Conservation (phyloP, 192 early-diverging fungal genomes). For the Umbelopsis sp. region DNA sequence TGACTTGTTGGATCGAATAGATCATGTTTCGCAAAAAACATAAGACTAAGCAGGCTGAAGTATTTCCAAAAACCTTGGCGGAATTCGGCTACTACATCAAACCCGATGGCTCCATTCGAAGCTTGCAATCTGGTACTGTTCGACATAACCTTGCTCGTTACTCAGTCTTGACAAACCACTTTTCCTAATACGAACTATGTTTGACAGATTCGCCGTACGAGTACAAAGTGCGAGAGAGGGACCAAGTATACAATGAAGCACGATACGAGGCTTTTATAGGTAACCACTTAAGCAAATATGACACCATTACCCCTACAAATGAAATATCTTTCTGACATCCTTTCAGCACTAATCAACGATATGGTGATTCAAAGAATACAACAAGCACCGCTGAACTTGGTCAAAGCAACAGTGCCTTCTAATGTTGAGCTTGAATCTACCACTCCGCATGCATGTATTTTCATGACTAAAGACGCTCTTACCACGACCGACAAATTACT, state of each 20-base stretch:
- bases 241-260: slow-evolving; percentile 37
- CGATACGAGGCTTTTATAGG: slow-evolving; percentile 37
- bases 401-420: slow-evolving; percentile 26
- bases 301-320: neutral
- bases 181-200: neutral
- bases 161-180: neutral
- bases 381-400: slow-evolving; percentile 21
- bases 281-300: neutral
- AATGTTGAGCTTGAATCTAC: slow-evolving; percentile 13
- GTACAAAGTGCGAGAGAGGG: slow-evolving; percentile 28
- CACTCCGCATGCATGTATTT: slow-evolving; percentile 27
- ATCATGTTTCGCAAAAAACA: slow-evolving; percentile 15
- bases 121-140: slow-evolving; percentile 23
- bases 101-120: slow-evolving; percentile 29
- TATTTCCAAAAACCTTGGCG: slow-evolving; percentile 27
- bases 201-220: slow-evolving; percentile 30
- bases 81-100: slow-evolving; percentile 40
- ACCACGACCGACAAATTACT: slow-evolving; percentile 38
- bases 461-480: slow-evolving; percentile 37
- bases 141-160: neutral
- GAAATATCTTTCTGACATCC: neutral
- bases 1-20: neutral
- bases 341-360: slow-evolving; percentile 31
- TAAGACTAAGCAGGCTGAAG: neutral
- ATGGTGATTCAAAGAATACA: slow-evolving; percentile 28